Conservation (phyloP, 306 rosid genomes). For the Cucurbita moschata region DNA sequence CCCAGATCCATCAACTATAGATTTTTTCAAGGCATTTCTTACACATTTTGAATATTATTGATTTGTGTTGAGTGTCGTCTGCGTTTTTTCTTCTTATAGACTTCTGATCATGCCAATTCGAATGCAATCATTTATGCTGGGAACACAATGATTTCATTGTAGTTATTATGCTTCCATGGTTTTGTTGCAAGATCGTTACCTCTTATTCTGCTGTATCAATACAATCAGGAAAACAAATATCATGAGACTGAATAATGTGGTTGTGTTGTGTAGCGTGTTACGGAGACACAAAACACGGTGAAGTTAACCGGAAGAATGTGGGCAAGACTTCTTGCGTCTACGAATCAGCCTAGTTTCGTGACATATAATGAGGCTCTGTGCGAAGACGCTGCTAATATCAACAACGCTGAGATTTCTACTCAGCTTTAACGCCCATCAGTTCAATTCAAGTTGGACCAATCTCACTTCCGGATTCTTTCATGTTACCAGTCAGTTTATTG, state of each 20-base stretch:
- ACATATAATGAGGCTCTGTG: constrained; percentile 19
- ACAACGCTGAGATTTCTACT: constrained; percentile 11
- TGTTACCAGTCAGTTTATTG: not conserved
- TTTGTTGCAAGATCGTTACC: not conserved
- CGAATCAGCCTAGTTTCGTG: constrained; percentile 81
- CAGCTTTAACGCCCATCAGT: constrained; percentile 7
- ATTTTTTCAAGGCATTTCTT: not conserved
- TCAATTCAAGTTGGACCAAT: not conserved
- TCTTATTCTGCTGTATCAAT: not conserved
- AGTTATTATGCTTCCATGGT: not conserved
- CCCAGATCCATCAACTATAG: not conserved
- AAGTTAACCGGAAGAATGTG: constrained; percentile 68
- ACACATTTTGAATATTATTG: not conserved
- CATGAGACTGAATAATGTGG: constrained; percentile 2
- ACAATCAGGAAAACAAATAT: not conserved
- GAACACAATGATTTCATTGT: not conserved
- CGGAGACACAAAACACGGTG: constrained; percentile 55
- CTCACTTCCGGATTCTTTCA: not conserved
- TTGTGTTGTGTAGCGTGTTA: constrained; percentile 53
- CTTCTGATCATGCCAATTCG: not conserved
- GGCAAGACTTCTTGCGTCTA: constrained; percentile 93
- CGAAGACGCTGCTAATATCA: constrained; percentile 14
- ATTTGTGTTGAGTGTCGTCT: not conserved
- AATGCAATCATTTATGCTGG: not conserved
- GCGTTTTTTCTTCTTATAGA: not conserved